Percentiles rank a stretch among this genome's conserved stretches.
Conservation (phyloP, 139 green algal genomes). For the Chlamydomonas incerta region DNA sequence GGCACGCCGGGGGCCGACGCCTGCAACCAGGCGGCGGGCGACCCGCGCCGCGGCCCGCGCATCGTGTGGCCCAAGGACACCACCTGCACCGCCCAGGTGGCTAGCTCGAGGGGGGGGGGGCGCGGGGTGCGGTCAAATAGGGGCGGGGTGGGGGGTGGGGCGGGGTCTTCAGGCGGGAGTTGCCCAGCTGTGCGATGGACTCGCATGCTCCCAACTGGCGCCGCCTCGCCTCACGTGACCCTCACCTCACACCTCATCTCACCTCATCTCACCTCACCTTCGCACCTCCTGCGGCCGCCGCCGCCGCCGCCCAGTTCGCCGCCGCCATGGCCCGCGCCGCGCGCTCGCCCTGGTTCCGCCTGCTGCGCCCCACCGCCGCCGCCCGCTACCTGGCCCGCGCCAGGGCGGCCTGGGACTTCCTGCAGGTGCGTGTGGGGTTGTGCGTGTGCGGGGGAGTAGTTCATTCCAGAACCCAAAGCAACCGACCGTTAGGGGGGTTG, state of each 20-base stretch:
- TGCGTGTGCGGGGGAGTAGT: too few relatives aligned
- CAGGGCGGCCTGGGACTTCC: constrained; percentile 27
- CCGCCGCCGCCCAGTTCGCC: constrained; percentile 16
- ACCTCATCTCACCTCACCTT: not conserved
- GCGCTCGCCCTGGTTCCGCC: constrained; percentile 31
- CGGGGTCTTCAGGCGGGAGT: too few relatives aligned
- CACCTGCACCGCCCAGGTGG: constrained; percentile 38
- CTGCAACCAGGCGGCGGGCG: constrained; percentile 22
- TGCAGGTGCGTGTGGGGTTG: too few relatives aligned
- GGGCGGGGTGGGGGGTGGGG: too few relatives aligned
- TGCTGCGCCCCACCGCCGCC: constrained; percentile 12
- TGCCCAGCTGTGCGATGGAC: too few relatives aligned
- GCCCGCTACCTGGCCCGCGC: constrained; percentile 9
- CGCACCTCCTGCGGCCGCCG: not conserved
- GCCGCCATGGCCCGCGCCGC: constrained; percentile 39
- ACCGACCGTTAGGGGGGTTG: too few relatives aligned
- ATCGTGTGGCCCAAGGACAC: constrained; percentile 48
- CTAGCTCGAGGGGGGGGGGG: too few relatives aligned
- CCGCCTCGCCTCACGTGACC: too few relatives aligned
- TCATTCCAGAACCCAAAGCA: too few relatives aligned
- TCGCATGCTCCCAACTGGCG: too few relatives aligned
- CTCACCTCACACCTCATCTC: too few relatives aligned
- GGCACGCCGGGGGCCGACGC: constrained; percentile 2
- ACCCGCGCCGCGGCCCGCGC: constrained; percentile 16
- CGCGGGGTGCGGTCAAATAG: too few relatives aligned